Base-by-base conservation (phyloP, 2,329 filamentous ascomycete species). In the Thermoascus crustaceus region DNA sequence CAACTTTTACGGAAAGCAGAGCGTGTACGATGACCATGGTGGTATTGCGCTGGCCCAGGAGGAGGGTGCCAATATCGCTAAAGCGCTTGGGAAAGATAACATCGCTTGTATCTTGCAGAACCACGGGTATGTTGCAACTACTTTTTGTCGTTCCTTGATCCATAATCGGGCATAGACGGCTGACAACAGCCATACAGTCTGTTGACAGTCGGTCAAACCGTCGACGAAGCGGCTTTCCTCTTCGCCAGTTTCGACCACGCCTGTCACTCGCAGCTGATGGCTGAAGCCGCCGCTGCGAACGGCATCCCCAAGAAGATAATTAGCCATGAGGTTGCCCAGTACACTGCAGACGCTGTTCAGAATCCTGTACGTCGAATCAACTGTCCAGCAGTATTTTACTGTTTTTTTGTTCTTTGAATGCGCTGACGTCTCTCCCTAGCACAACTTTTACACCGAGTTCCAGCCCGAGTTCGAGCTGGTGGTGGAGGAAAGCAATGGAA, bases 91-190 rank as follows among this genome's bases (percentile, higher is more conserved):
- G 4, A 50, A 57, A 38, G 52, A 62, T 24, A 65, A 61, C 23
- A 59, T 64, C 35, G 61, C 58, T 7, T 60, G 56, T 34, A 59
- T 65, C 30, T 38, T 65, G 14, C 59, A 64, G 40, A 65, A 65
- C 36, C 61, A 65, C 32, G 61, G 58, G 58, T 61, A 34, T 35
- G 41, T 35, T n/a, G 1, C 14, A 4, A 9, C 10, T 23, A 6
- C 7, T 7, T 22, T 16, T 24, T 25, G 7, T 4, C 14, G 20
- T n/a, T n/a, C n/a, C n/a, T n/a, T n/a, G n/a, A n/a, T n/a, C n/a
- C n/a, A 34, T 25, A n/a, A 24, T 23, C 5, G 5, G 14, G 14
- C n/a, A 30, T 8, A 6, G 7, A 13, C 4, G 20, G 30, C 32
- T 35, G 4, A 59, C 60, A 8, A 9, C 6, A 16, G 18, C 11